These are phyloP conservation scores for Mallotus nudiflorus DNA, from an alignment of 345 rosid species.

Conservation along the genomic window DNA sequence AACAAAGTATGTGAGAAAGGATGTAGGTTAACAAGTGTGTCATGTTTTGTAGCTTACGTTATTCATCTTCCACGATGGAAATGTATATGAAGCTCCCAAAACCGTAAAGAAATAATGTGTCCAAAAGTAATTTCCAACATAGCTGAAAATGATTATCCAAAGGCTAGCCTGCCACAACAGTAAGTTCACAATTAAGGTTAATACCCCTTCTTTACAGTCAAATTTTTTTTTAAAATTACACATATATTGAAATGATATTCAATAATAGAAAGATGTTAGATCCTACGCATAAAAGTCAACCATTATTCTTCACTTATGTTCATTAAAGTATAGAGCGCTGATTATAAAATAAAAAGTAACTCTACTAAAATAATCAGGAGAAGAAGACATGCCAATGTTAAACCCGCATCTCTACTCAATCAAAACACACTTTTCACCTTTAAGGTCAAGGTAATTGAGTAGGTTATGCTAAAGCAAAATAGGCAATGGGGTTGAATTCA, in stretches of 20 bases:
- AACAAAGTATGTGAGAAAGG: neutral
- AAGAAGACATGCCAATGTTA: neutral
- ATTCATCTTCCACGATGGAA: conserved; percentile 99
- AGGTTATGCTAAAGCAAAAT: neutral
- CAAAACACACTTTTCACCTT: neutral
- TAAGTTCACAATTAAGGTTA: conserved; percentile 17
- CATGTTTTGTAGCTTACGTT: conserved; percentile 50
- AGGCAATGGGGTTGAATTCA: neutral
- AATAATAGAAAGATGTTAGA: neutral
- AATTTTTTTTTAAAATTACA: neutral
- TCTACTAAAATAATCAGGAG: neutral
- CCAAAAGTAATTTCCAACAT: conserved; percentile 98
- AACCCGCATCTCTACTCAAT: neutral
- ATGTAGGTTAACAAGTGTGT: neutral
- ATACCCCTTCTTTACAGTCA: neutral
- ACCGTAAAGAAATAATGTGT: conserved; percentile 97
- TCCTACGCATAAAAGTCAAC: too few relatives aligned
- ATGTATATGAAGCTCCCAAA: conserved; percentile 97
- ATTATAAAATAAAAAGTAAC: neutral
- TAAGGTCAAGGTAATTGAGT: neutral
- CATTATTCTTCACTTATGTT: neutral
- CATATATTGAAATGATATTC: neutral
- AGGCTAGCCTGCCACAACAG: conserved; percentile 69
- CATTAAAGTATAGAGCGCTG: neutral
- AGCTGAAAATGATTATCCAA: conserved; percentile 88